Evolutionary conservation across 2,329 filamentous ascomycete species (phyloP).

Genomic region (Hirsutella minnesotensis): DNA sequence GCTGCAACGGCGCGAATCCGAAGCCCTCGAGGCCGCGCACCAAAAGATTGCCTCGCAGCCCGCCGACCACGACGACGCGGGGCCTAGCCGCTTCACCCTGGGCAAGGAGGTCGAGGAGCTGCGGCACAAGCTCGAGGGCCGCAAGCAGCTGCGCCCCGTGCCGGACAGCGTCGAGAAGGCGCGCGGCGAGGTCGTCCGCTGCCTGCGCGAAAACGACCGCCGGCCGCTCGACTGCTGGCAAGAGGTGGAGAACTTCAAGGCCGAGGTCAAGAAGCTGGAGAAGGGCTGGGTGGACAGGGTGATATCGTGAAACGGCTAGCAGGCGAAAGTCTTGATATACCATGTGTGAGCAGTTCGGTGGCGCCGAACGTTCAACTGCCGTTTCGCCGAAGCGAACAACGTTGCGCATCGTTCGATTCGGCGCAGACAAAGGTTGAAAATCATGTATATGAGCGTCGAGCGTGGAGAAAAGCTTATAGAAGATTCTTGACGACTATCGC

Average conservation of each 20-base stretch:
- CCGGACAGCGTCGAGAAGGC: conserved; percentile 64
- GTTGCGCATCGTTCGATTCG: too few species aligned
- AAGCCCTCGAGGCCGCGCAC: conserved; percentile 56
- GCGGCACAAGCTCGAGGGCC: conserved; percentile 45
- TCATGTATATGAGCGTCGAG: too few species aligned
- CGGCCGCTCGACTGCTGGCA: conserved; percentile 88
- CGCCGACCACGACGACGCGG: conserved; percentile 22
- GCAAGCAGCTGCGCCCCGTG: conserved; percentile 54
- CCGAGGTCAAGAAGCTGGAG: conserved; percentile 78
- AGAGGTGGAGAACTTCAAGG: conserved; percentile 85
- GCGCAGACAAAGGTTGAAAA: too few species aligned
- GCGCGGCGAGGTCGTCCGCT: conserved; percentile 64
- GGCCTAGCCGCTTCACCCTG: conserved; percentile 33
- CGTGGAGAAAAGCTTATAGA: too few species aligned
- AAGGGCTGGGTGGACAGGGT: conserved; percentile 79
- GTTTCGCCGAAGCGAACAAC: too few species aligned
- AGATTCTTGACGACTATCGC: too few species aligned
- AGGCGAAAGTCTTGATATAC: not conserved
- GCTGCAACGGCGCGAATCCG: conserved; percentile 58
- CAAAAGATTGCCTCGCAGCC: conserved; percentile 53
- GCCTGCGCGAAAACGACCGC: conserved; percentile 73
- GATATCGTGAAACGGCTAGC: conserved; percentile 23
- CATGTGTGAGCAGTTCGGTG: not conserved
- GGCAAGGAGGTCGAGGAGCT: conserved; percentile 48
- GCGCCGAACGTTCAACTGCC: not conserved